Conservation (phyloP, 2,329 filamentous ascomycete genomes). For the Macrophomina tecta region DNA sequence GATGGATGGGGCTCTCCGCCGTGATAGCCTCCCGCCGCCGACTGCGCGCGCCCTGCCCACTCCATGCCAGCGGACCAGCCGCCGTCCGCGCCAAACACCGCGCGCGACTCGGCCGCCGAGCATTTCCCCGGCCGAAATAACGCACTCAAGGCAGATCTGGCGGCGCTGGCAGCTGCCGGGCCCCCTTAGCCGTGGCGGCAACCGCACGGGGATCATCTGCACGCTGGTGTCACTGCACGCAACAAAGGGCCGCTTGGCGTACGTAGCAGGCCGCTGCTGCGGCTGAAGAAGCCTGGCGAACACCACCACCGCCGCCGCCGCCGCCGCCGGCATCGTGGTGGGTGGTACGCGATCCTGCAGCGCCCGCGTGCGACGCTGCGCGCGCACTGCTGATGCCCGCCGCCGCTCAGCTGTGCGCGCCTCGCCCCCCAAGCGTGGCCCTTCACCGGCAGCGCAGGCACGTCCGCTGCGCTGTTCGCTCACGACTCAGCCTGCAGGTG, state of each 20-base stretch:
- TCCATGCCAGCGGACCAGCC: not conserved
- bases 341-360: constrained; percentile 21
- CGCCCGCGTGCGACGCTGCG: not conserved
- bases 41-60: not conserved
- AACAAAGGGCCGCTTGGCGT: constrained; percentile 24
- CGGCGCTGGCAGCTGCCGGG: constrained; percentile 18
- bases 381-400: not conserved
- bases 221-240: constrained; percentile 20
- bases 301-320: not conserved
- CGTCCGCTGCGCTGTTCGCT: not conserved
- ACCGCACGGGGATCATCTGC: constrained; percentile 26
- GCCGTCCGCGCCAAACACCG: not conserved
- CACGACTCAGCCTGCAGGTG: constrained; percentile 15
- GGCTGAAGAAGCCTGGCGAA: constrained; percentile 11
- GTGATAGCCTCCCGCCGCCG: not conserved
- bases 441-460: not conserved
- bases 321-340: not conserved
- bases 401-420: not conserved
- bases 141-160: constrained; percentile 9
- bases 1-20: not conserved
- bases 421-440: not conserved
- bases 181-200: constrained; percentile 16
- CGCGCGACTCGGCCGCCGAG: constrained; percentile 20
- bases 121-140: constrained; percentile 22
- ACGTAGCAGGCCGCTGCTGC: constrained; percentile 18